phyloP scores from a whole-genome alignment of 345 rosid species.

The Arabis alpina region DNA sequence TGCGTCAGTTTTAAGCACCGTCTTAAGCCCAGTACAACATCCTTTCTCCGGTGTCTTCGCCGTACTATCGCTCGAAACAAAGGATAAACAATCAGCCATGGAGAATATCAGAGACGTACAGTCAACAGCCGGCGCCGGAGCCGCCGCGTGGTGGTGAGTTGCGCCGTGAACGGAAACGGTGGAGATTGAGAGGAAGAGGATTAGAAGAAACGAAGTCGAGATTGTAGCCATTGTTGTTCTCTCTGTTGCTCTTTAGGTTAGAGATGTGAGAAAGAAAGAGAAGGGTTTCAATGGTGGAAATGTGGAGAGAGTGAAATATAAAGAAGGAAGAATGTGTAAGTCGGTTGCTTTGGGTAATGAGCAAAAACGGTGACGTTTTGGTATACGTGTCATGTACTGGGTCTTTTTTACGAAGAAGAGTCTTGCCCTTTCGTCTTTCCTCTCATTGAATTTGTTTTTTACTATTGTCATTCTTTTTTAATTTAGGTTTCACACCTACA shows the following conservation, averaged over 20 bases:
- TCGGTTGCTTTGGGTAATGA: slow-evolving; percentile 32
- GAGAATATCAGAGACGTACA: slow-evolving; percentile 48
- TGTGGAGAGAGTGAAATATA: slow-evolving; percentile 5
- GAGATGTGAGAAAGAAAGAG: not conserved
- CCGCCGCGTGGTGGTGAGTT: slow-evolving; percentile 39
- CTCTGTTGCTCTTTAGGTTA: not conserved
- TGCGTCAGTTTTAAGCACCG: slow-evolving; percentile 37
- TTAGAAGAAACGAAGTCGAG: not conserved
- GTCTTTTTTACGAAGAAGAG: slow-evolving; percentile 11
- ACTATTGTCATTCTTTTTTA: not conserved
- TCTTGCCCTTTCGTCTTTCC: slow-evolving; percentile 41
- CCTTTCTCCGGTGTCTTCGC: slow-evolving; percentile 17
- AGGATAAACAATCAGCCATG: slow-evolving; percentile 56
- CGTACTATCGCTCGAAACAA: slow-evolving; percentile 32
- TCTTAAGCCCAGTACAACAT: slow-evolving; percentile 54
- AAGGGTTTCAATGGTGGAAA: slow-evolving; percentile 3
- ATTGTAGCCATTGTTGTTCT: slow-evolving; percentile 21
- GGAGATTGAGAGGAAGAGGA: slow-evolving; percentile 17
- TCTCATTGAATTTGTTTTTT: not conserved
- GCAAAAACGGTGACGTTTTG: slow-evolving; percentile 38
- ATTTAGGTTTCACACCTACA: not conserved
- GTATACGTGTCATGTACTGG: slow-evolving; percentile 38
- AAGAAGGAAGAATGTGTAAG: slow-evolving; percentile 19
- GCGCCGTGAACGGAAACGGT: slow-evolving; percentile 27
- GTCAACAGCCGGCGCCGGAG: slow-evolving; percentile 36